Evolutionary conservation across 208 protist species (phyloP).

Genomic region (Phytomonas sp.): DNA sequence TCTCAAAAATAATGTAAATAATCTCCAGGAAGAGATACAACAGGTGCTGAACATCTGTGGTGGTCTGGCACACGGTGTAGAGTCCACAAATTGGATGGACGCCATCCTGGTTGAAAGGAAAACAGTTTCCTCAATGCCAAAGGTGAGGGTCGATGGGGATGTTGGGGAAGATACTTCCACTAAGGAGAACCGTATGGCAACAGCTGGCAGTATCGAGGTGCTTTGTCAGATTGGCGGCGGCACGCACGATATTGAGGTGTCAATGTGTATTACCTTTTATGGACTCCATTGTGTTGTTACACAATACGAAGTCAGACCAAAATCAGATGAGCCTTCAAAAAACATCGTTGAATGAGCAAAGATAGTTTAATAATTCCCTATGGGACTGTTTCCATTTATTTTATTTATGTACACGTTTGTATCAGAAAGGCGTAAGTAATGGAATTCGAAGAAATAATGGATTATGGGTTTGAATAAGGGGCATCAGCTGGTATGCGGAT

Average conservation of each 20-base stretch:
- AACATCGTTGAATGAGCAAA: slow-evolving; percentile 30
- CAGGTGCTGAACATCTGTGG: slow-evolving; percentile 30
- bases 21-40: slow-evolving; percentile 40
- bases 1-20: slow-evolving; percentile 17
- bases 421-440: slow-evolving; percentile 3
- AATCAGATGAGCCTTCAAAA: slow-evolving; percentile 49
- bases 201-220: slow-evolving; percentile 48
- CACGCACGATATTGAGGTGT: slow-evolving; percentile 43
- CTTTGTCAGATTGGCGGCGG: slow-evolving; percentile 41
- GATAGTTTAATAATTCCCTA: slow-evolving; percentile 1
- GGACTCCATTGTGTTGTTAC: slow-evolving; percentile 46
- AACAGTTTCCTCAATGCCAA: not conserved
- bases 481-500: not conserved
- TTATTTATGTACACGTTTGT: slow-evolving; percentile 10
- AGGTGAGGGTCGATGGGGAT: not conserved
- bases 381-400: slow-evolving; percentile 2
- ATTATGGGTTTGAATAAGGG: not conserved
- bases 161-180: not conserved
- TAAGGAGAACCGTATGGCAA: slow-evolving; percentile 11
- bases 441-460: not conserved
- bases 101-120: slow-evolving; percentile 13
- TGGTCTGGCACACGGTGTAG: slow-evolving; percentile 18
- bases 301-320: slow-evolving; percentile 44
- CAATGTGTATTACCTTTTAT: slow-evolving; percentile 48
- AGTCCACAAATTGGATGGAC: slow-evolving; percentile 25